A percentile compares a stretch with the other conserved stretches of the same genome.
These are phyloP conservation scores for Phytopythium sindhum DNA, from an alignment of 352 stramenopile genomes.

Conservation along the genomic window DNA sequence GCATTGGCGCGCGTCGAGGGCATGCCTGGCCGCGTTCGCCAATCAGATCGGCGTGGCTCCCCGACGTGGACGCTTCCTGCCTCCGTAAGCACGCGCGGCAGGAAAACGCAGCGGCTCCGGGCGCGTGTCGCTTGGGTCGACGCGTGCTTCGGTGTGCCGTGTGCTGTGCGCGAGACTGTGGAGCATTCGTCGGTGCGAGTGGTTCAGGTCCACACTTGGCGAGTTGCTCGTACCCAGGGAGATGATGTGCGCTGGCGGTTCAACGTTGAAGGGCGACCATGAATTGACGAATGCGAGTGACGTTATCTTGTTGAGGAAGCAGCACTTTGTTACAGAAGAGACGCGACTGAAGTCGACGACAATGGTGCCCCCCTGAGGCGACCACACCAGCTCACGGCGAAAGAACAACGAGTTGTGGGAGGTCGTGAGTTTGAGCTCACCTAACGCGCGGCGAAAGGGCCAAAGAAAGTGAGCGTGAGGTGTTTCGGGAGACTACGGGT, in stretches of 20 bases:
- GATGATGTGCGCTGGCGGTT: not conserved
- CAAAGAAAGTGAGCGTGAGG: too few relatives aligned
- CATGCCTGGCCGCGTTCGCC: not conserved
- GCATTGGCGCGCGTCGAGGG: not conserved
- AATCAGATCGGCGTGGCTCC: not conserved
- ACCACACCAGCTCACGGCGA: too few relatives aligned
- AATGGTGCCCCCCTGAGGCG: too few relatives aligned
- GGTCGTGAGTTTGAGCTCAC: too few relatives aligned
- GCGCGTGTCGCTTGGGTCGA: not conserved
- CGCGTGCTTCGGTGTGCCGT: not conserved
- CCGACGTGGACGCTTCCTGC: not conserved
- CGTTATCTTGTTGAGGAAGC: not conserved
- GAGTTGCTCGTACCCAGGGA: not conserved
- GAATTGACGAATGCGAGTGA: not conserved
- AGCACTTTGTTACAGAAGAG: not conserved
- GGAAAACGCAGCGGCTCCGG: too few relatives aligned
- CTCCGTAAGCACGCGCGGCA: not conserved
- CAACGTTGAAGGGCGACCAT: not conserved
- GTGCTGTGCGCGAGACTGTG: too few relatives aligned
- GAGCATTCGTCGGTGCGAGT: too few relatives aligned
- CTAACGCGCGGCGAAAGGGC: too few relatives aligned
- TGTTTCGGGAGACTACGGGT: too few relatives aligned
- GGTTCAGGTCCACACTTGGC: too few relatives aligned
- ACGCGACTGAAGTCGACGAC: not conserved
- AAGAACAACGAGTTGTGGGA: too few relatives aligned